Evolutionary conservation across 2,329 filamentous ascomycete genomes (phyloP).

Genomic region (Trichophyton rubrum): DNA sequence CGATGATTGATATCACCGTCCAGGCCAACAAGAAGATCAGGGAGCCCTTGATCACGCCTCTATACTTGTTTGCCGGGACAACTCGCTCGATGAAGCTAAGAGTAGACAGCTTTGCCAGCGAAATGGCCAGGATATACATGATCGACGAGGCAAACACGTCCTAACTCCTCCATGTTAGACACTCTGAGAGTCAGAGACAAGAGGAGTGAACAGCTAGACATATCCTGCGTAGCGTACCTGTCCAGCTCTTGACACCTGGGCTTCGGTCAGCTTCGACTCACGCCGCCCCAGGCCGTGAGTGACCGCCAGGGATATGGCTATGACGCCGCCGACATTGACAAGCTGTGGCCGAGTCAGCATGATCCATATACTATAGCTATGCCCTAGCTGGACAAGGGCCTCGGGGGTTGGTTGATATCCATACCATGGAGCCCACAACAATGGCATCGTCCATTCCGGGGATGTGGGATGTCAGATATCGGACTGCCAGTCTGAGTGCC

Average conservation of each 20-base stretch:
- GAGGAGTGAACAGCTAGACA: background rate
- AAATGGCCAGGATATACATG: background rate
- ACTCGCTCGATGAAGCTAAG: background rate
- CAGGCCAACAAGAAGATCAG: constrained; percentile 8
- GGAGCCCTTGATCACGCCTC: background rate
- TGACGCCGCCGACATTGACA: constrained; percentile 1
- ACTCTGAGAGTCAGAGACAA: too few species aligned
- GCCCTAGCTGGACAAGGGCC: background rate
- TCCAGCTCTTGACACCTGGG: background rate
- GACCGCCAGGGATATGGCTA: constrained; percentile 3
- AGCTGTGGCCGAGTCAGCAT: background rate
- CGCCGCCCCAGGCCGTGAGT: background rate
- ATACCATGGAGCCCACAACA: background rate
- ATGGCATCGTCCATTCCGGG: constrained; percentile 1
- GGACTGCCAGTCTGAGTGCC: background rate
- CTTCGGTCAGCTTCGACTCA: background rate
- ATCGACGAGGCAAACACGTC: background rate
- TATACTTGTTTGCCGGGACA: background rate
- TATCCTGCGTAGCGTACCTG: background rate
- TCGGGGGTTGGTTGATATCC: background rate
- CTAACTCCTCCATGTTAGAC: background rate
- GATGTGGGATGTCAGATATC: background rate
- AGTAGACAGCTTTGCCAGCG: background rate
- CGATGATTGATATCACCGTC: constrained; percentile 10
- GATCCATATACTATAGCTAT: background rate